Percentiles rank a stretch among this genome's conserved stretches.
phyloP scores from a whole-genome alignment of 345 rosid species.

The Microthlaspi erraticum region DNA sequence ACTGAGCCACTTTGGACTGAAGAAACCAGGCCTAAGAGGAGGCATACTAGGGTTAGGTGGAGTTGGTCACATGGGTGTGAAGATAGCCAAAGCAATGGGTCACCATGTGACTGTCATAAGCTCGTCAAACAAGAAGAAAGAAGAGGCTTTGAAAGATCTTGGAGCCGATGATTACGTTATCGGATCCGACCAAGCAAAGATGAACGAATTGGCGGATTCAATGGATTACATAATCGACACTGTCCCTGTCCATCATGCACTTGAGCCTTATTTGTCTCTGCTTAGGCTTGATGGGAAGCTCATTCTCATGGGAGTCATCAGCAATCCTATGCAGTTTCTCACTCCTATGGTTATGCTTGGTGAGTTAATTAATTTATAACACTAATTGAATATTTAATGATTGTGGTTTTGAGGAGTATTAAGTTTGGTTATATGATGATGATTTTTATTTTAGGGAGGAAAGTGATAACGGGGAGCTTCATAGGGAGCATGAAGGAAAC shows the following conservation, averaged over 20 bases:
- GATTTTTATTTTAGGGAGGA: conserved; percentile 60
- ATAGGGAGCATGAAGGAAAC: conserved; percentile 87
- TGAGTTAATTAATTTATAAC: conserved; percentile 37
- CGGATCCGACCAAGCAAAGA: conserved; percentile 62
- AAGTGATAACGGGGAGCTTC: conserved; percentile 74
- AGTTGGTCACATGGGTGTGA: conserved; percentile 98
- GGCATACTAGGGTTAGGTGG: conserved; percentile 94
- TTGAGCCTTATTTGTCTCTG: conserved; percentile 77
- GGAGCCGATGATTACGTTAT: conserved; percentile 88
- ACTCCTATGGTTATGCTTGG: conserved; percentile 85
- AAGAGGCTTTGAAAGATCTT: conserved; percentile 81
- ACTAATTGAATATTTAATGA: not conserved
- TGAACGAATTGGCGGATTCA: conserved; percentile 72
- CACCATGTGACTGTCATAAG: conserved; percentile 94
- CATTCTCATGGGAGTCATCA: conserved; percentile 82
- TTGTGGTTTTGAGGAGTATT: conserved; percentile 14
- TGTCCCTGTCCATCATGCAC: conserved; percentile 81
- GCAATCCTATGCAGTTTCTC: conserved; percentile 72
- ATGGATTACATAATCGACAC: conserved; percentile 91
- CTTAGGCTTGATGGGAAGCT: conserved; percentile 85
- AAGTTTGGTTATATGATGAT: conserved; percentile 5
- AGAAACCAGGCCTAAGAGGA: conserved; percentile 68
- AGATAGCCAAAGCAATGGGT: conserved; percentile 94
- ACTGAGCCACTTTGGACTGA: conserved; percentile 75
- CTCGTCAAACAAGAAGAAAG: conserved; percentile 86